Base-by-base conservation (phyloP, 805 yeast genomes). In the Phaffomyces antillensis region DNA sequence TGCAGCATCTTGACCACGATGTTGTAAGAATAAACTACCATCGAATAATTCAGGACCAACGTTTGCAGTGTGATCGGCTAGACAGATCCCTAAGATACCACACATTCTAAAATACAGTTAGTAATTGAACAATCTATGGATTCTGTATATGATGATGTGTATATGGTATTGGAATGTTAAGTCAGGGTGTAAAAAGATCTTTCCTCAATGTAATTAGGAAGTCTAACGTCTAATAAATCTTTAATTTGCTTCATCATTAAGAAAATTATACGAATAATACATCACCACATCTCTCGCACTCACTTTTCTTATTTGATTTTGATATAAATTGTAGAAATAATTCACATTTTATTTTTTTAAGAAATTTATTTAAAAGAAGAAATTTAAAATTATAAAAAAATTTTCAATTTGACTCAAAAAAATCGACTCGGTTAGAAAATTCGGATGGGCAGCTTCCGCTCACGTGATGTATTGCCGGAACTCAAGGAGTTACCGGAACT, bases 1-100 rank as follows among this genome's bases (percentile, higher is more conserved):
- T n/a, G 97, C 96, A 11, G 99, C 99, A 64, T 93, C 99, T 70
- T 93, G 99, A 39, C 99, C 99, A 61, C 99, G 78, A 62, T 93
- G 99, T 63, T 93, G 99, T 50, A 93, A 71, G 64, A 84, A 91
- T 69, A 89, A 79, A 51, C 91, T 83, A 7, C 96, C 96, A 63
- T 93, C 99, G 45, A 88, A 81, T 38, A 93, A 72, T 60, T 90
- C 98, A 6, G 96, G 81, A 12, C 96, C 95, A 40, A 86, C 96
- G 46, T 77, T 75, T 40, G 73, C 73, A 23, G 72, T 64, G 53
- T 80, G 85, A 64, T 88, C 85, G 12, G 96, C 86, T 46, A 87
- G 73, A 37, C 88, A 84, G 43, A 91, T 75, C 47, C 96, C 99
- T 56, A 91, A 69, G 51, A 93, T 83, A 56, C 99, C 99, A 79